phyloP scores from a whole-genome alignment of 1,284 basidiomycete species.

The Trametes polyzona region DNA sequence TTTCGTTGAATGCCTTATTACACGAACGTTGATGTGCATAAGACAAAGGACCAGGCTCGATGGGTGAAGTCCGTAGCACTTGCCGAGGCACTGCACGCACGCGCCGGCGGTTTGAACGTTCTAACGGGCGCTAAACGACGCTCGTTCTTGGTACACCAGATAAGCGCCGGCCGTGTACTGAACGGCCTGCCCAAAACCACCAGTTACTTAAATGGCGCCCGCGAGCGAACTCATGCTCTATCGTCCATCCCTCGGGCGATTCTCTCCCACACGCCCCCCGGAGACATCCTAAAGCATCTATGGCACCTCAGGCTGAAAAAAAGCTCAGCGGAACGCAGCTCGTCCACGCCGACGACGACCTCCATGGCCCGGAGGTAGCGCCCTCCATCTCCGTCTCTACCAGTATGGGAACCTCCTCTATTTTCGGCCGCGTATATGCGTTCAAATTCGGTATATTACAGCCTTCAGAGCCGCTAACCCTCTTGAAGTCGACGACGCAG shows the following conservation, averaged over 20 bases:
- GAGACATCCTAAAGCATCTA: too few species aligned
- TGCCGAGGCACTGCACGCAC: too few species aligned
- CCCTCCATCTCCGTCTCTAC: conserved; percentile 71
- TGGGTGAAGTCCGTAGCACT: too few species aligned
- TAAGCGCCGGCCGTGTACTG: neutral
- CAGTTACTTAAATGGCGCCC: neutral
- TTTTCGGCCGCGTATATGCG: neutral
- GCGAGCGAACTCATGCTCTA: neutral
- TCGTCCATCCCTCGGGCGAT: neutral
- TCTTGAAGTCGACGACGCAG: conserved; percentile 27
- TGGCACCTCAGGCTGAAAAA: conserved; percentile 35
- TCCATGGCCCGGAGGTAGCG: conserved; percentile 51
- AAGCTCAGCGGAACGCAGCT: conserved; percentile 55
- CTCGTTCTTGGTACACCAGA: too few species aligned
- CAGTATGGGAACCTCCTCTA: conserved; percentile 46
- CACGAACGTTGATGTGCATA: too few species aligned
- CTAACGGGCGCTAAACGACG: too few species aligned
- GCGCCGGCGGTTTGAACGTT: too few species aligned
- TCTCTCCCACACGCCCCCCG: too few species aligned
- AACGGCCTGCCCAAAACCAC: neutral
- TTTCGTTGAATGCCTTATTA: too few species aligned
- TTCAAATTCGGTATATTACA: conserved; percentile 31
- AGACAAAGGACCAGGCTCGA: too few species aligned
- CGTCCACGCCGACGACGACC: conserved; percentile 58
- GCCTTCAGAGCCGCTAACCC: conserved; percentile 54